Base-by-base conservation (phyloP, 441 rosid species). In the Populus hybrid region DNA sequence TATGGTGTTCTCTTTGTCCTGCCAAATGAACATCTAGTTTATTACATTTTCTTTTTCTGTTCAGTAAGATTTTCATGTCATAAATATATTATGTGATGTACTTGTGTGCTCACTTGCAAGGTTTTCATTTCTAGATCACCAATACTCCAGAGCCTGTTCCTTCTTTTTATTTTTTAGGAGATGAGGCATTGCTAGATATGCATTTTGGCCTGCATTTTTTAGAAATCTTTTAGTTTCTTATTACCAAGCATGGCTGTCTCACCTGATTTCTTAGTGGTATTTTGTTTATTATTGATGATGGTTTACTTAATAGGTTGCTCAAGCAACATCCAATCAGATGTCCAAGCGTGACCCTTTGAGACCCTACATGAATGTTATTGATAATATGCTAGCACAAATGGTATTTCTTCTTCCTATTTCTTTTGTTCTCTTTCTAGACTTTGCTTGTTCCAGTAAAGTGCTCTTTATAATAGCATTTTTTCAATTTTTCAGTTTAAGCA, bases 251-350 rank as follows among this genome's bases (percentile, higher is more conserved):
- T 66, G 66, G 18, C 18, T 50, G 21, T 71, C 59, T 28, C 50
- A 75, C 6, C 35, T n/a, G 32, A 6, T 53, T 24, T 46, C 50
- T 26, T 26, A 8, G 40, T 24, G 24, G 72, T 14, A 11, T 63
- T 32, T 10, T 26, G 20, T 36, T 20, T 5, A n/a, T 73, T 69
- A 35, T 32, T 5, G 7, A 10, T 59, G 68, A 16, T 20, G 28
- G 59, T 78, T 78, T 72, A 9, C 75, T 79, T 80, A 74, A 76
- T 83, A 97, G 99, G 97, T 97, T 83, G 98, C 99, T 84, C 98
- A 94, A 86, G 98, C 99, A 76, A 97, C 99, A 75, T 97, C 99
- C 70, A 93, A 89, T 78, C 99, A 97, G 83, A 94, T 97, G 98
- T 94, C 99, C 80, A 97, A 93, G 89, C 98, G 97, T 73, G 99